Evolutionary conservation across 257 asterid genomes (phyloP), one percentile per base, ranked within the genome.

Genomic region (Handroanthus guayacan): DNA sequence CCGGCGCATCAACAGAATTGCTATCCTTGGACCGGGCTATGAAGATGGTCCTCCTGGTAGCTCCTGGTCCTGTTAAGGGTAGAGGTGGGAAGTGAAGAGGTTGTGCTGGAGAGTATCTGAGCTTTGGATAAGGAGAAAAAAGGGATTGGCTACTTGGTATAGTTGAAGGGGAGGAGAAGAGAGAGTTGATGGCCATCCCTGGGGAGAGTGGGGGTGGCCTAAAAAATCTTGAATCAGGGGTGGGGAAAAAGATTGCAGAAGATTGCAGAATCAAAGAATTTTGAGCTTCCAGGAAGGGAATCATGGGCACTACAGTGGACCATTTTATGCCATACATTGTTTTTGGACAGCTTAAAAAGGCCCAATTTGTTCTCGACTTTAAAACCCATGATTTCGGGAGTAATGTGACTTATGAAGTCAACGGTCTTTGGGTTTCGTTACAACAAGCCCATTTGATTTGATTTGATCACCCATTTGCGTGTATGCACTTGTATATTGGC

Each of bases 1-100:
- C 97, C 1, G 93, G 97, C 0, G 86, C 91, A 54, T 94, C 97
- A 12, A 84, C 93, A 36, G 96, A 79, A 9, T 89, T 55, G 75
- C 81, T 71, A 60, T 85, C 93, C 83, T 93, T 93, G 54, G 95
- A 91, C 38, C 86, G 86, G 58, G 57, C 82, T 41, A 52, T 78
- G 77, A 81, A 1, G 71, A 69, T 39, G 74, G 83, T 12, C 77
- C 71, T 83, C 34, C 44, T 61, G 20, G 84, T 78, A 37, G 68
- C 61, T 78, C 20, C 57, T 10, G 71, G 77, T 44, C 71, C 77
- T 31, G 39, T 38, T 5, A 75, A 55, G 72, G 85, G 87, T 11
- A 68, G 80, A 69, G 38, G 12, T 20, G 84, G 73, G 79, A 71
- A 67, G 65, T 55, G 78, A 45, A 25, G 38, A 47, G 56, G 85